Conservation (phyloP, 768 basidiomycete species). For the Grammothele lineata region DNA sequence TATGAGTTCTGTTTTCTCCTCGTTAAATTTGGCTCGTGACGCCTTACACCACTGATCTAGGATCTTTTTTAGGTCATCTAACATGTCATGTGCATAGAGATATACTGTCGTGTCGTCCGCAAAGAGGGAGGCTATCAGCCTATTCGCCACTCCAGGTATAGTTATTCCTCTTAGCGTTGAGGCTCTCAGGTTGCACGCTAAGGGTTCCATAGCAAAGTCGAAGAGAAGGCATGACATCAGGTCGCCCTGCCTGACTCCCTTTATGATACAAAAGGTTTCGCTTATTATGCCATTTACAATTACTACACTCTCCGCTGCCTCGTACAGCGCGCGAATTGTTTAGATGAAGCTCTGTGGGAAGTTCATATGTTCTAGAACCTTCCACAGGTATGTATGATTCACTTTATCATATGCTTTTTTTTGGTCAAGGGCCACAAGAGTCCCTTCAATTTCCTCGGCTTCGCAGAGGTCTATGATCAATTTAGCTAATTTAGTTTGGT, state of each 20-base stretch:
- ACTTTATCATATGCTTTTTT: slow-evolving; percentile 19
- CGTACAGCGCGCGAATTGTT: slow-evolving; percentile 28
- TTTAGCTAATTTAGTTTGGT: slow-evolving; percentile 28
- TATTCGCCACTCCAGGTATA: slow-evolving; percentile 10
- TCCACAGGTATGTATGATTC: slow-evolving; percentile 10
- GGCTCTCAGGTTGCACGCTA: slow-evolving; percentile 17
- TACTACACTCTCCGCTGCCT: slow-evolving; percentile 23
- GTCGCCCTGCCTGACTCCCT: slow-evolving; percentile 35
- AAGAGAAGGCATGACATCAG: slow-evolving; percentile 30
- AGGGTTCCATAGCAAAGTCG: slow-evolving; percentile 28
- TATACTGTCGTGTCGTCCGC: slow-evolving; percentile 25
- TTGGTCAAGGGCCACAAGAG: slow-evolving; percentile 13
- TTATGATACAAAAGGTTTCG: slow-evolving; percentile 18
- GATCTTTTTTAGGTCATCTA: no score
- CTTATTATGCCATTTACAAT: slow-evolving; percentile 31
- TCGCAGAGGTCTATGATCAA: slow-evolving; percentile 11
- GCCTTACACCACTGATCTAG: neutral
- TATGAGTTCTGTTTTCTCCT: neutral
- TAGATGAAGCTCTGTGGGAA: slow-evolving; percentile 16
- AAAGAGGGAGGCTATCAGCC: slow-evolving; percentile 20
- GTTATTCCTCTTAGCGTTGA: slow-evolving; percentile 16
- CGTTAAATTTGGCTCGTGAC: neutral
- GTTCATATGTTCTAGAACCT: neutral
- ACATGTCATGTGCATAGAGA: slow-evolving; percentile 17
- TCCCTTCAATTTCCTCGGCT: slow-evolving; percentile 4